Percentiles rank a stretch among this genome's conserved stretches.
Conservation (phyloP, 768 basidiomycete species). For the Calocybe cyanea region DNA sequence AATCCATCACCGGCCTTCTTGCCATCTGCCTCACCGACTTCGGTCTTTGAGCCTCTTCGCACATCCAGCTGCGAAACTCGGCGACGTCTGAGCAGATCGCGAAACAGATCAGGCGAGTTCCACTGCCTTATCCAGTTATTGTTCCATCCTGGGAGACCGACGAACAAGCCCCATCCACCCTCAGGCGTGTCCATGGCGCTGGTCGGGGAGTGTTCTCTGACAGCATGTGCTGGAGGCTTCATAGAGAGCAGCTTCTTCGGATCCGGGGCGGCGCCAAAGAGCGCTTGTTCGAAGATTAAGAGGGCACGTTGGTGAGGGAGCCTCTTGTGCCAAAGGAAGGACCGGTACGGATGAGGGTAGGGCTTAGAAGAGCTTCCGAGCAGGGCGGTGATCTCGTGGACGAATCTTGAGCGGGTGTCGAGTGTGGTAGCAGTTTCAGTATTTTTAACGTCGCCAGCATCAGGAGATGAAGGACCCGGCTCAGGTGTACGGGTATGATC, state of each 20-base stretch:
- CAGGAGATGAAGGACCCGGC: neutral
- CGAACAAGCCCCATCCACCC: neutral
- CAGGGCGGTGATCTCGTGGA: slow-evolving; percentile 21
- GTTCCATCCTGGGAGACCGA: neutral
- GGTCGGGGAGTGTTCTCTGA: neutral
- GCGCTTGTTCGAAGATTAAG: neutral
- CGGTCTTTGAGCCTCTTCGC: no score
- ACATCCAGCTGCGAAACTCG: no score
- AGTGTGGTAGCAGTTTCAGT: neutral
- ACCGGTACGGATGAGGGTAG: slow-evolving; percentile 26
- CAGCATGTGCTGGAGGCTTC: neutral
- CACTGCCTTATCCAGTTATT: no score
- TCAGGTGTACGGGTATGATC: neutral
- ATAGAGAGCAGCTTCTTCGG: neutral
- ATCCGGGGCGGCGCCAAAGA: neutral
- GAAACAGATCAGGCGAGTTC: no score
- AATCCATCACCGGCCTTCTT: no score
- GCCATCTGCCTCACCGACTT: no score
- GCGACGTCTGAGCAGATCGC: no score
- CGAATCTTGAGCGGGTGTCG: slow-evolving; percentile 11
- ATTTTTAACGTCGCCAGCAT: no score
- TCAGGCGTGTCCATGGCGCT: neutral
- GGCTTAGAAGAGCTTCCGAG: slow-evolving; percentile 19
- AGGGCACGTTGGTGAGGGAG: slow-evolving; percentile 9
- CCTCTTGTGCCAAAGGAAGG: slow-evolving; percentile 7